Evolutionary conservation across 2,329 filamentous ascomycete species (phyloP), one percentile per base, ranked within the genome.

Genomic region (Fusarium sp.): DNA sequence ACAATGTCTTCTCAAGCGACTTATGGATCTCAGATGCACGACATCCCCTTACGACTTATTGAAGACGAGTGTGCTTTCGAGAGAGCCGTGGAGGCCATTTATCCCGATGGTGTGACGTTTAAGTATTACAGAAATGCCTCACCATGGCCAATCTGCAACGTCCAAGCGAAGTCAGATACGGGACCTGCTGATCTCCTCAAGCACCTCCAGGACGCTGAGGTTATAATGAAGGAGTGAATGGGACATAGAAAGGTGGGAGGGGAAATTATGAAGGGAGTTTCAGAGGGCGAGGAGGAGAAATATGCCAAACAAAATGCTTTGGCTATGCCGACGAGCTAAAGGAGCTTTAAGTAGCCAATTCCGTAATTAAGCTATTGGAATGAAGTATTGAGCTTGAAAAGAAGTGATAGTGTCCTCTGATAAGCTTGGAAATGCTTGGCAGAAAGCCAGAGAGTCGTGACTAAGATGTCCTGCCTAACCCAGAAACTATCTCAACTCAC

Each of bases 291-390:
- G 20, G 46, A 22, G 46, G 29, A 15, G 1, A 18, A 29, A 18
- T 7, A 18, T 22, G 5, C 3, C 0, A 1, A 4, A 7, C 3
- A 13, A 18, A 9, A 5, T 4, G 4, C 1, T n/a, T 0, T 10
- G 9, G 3, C 10, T 5, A n/a, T 10, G 15, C 12, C 3, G 2
- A 13, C 3, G 4, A 27, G 17, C 4, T 3, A 4, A 20, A 20
- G 8, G 25, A 20, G 12, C 42, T 27, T 17, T 9, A 0, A 14
- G 10, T 14, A 14, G 17, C 9, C 10, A 7, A 27, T 8, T 11
- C 1, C 20, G 3, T 27, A 14, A 7, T 10, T 10, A 15, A 29
- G 25, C 13, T 6, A 15, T 6, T 20, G 5, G 14, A 14, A 15
- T 18, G 7, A 4, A 29, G n/a, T 29, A 15, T 15, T 13, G 15